A percentile compares a stretch with the other conserved stretches of the same genome.
Conservation (phyloP, 352 stramenopile species). For the Phytophthora nicotianae region DNA sequence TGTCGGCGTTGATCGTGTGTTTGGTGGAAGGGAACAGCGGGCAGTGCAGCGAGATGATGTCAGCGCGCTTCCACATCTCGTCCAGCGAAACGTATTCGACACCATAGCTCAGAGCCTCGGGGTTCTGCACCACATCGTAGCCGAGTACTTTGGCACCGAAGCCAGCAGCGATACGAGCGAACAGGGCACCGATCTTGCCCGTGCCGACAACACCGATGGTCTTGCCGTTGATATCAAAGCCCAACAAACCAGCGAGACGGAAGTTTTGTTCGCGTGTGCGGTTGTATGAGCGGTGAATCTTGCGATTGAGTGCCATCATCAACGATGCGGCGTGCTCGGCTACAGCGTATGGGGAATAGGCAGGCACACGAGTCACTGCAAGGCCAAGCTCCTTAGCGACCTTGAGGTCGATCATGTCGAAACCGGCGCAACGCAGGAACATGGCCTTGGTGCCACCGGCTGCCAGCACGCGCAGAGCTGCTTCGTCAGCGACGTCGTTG, state of each 20-base stretch:
- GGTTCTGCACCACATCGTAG: constrained; percentile 69
- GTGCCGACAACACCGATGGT: constrained; percentile 70
- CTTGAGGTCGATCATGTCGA: constrained; percentile 78
- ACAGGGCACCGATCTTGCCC: constrained; percentile 46
- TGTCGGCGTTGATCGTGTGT: constrained; percentile 84
- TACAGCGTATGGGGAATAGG: constrained; percentile 81
- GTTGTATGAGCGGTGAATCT: constrained; percentile 77
- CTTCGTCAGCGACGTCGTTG: constrained; percentile 76
- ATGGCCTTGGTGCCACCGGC: constrained; percentile 57
- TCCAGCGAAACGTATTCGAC: constrained; percentile 51
- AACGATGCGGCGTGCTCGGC: constrained; percentile 76
- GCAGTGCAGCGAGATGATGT: constrained; percentile 90
- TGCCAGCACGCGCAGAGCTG: constrained; percentile 56
- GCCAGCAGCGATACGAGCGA: constrained; percentile 46
- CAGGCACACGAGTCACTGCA: constrained; percentile 66
- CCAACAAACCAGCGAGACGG: constrained; percentile 56
- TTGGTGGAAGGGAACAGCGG: constrained; percentile 81
- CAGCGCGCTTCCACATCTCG: constrained; percentile 59
- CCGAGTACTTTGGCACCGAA: constrained; percentile 57
- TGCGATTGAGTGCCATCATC: constrained; percentile 82
- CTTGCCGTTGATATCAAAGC: constrained; percentile 75
- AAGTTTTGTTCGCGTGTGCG: constrained; percentile 81
- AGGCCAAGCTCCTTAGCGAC: constrained; percentile 64
- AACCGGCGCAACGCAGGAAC: constrained; percentile 81
- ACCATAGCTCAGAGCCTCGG: constrained; percentile 40